Evolutionary conservation across 2,329 filamentous ascomycete species (phyloP).

Genomic region (Hymenoscyphus fructigenus): DNA sequence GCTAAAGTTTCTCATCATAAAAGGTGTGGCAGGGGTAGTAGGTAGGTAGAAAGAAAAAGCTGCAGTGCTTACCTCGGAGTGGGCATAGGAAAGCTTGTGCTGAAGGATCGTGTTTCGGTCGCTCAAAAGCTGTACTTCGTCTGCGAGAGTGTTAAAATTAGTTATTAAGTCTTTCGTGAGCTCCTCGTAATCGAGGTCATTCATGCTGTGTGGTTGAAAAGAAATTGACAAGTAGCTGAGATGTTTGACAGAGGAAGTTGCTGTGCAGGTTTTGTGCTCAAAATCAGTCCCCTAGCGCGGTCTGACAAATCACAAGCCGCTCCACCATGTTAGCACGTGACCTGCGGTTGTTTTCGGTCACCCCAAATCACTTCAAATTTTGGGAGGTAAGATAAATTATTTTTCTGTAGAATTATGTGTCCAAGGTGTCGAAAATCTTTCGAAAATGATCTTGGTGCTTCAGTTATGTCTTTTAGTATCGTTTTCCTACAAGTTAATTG

Average conservation of each 20-base stretch:
- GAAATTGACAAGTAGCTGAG: constrained; percentile 4
- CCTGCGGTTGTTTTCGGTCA: no score
- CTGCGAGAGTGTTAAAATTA: constrained; percentile 63
- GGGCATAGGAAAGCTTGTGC: constrained; percentile 65
- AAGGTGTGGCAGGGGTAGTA: constrained; percentile 7
- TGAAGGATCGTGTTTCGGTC: constrained; percentile 65
- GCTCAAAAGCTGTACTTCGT: constrained; percentile 62
- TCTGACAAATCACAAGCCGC: constrained; percentile 4
- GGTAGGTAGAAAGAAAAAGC: constrained; percentile 15
- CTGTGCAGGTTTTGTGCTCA: background rate
- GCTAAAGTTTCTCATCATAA: constrained; percentile 61
- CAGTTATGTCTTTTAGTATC: no score
- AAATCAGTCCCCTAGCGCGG: background rate
- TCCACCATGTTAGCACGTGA: background rate
- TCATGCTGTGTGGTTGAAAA: constrained; percentile 27
- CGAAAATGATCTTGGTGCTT: no score
- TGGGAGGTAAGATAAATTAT: no score
- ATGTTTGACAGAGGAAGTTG: background rate
- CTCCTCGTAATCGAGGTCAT: constrained; percentile 35
- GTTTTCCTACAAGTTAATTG: no score
- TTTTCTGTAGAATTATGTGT: no score
- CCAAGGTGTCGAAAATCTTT: no score
- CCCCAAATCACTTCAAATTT: no score
- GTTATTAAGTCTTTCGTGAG: constrained; percentile 59
- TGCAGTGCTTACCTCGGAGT: constrained; percentile 58